Evolutionary conservation across 2,329 filamentous ascomycete species (phyloP), one percentile per base, ranked within the genome.

Genomic region (Balansia obtecta): DNA sequence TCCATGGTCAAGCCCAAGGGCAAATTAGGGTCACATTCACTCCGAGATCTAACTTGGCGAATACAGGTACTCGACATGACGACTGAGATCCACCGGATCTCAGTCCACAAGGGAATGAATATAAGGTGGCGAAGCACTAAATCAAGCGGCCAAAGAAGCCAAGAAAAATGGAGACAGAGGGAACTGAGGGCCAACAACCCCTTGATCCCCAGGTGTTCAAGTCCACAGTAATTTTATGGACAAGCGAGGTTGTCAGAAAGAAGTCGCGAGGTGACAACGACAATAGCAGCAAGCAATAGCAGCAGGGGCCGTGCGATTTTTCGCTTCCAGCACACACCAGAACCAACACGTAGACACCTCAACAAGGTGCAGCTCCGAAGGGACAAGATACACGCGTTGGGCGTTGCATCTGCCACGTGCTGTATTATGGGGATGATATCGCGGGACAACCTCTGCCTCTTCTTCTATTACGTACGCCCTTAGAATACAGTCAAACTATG

Each of bases 111-210:
- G 30, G 55, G 27, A 27, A 27, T 27, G 57, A 49, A 46, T 57
- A 47, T 46, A 50, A 34, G 54, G 53, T 10, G 57, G 58, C 45
- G 51, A 60, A 53, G 49, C 45, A 37, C 52, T 55, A 56, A 62
- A 52, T 57, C 58, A 15, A 54, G 58, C 55, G 68, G 52, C 66
- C 40, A 20, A 38, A 38, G 34, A 38, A 38, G 34, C 34, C 34
- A 38, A 2, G 34, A 4, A 22, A 22, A 22, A 38, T 38, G 11
- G 34, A 38, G 34, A 38, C 34, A 13, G 34, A 38, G 34, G 15
- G 34, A 12, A 38, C 34, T n/a, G 34, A 38, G 9, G 34, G 34
- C 15, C 34, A 38, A 38, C 12, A n/a, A n/a, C 34, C 12, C 12
- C 34, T 5, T 5, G 12, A 38, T 13, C 9, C 33, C 33, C 11